Conservation (phyloP, 768 basidiomycete genomes). For the Mycena vulgaris region DNA sequence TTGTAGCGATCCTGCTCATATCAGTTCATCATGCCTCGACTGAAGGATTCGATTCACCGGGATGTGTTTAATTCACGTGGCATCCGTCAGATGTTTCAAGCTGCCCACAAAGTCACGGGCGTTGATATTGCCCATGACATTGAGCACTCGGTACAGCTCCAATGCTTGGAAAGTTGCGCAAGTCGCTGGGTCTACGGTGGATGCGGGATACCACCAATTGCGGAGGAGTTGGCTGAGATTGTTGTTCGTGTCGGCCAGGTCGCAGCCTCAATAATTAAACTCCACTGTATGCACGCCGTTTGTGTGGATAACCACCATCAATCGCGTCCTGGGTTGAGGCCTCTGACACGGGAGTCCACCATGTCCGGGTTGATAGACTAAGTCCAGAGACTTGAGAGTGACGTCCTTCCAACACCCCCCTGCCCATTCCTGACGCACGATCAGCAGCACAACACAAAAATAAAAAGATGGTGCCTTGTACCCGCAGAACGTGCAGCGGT, state of each 20-base stretch:
- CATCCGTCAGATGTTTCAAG: too few species aligned
- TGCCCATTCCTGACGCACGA: slow-evolving; percentile 14
- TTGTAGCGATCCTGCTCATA: too few species aligned
- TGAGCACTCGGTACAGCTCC: too few species aligned
- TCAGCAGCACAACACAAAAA: background rate
- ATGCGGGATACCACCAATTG: slow-evolving; percentile 19
- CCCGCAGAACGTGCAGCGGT: slow-evolving; percentile 12
- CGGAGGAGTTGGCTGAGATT: background rate
- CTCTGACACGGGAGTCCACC: slow-evolving; percentile 10
- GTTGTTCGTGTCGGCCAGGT: background rate
- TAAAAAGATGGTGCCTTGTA: background rate
- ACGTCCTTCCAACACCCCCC: slow-evolving; percentile 12
- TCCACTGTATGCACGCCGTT: background rate
- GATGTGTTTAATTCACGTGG: too few species aligned
- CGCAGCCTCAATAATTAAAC: slow-evolving; percentile 7
- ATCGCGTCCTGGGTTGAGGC: background rate
- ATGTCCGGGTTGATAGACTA: slow-evolving; percentile 29
- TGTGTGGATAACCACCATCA: slow-evolving; percentile 10
- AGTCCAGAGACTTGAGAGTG: background rate
- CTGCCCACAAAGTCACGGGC: too few species aligned
- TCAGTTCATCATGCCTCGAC: too few species aligned
- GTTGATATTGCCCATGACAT: too few species aligned
- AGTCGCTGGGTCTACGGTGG: slow-evolving; percentile 1
- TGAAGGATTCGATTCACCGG: too few species aligned
- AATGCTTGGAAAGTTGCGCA: too few species aligned